Evolutionary conservation across 257 asterid genomes (phyloP).

Genomic region (Jasminum sambac): DNA sequence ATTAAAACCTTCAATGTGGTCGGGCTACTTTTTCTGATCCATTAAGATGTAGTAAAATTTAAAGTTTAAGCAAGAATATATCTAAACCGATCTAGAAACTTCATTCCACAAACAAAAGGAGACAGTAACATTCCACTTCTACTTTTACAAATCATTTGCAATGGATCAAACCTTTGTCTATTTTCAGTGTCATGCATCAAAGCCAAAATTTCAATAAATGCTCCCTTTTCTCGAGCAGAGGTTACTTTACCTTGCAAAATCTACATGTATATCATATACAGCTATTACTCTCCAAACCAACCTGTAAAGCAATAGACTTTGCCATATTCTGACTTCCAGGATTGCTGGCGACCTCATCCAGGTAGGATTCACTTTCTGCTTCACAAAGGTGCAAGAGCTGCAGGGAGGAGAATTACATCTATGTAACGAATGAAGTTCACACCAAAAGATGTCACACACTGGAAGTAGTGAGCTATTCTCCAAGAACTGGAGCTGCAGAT

Average conservation of each 20-base stretch:
- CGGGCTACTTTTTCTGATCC: not conserved
- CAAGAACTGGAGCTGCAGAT: conserved; percentile 8
- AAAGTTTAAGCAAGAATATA: not conserved
- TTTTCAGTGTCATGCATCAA: too few relatives aligned
- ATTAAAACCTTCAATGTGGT: not conserved
- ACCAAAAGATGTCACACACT: conserved; percentile 15
- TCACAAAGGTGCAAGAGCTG: conserved; percentile 96
- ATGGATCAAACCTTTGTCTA: not conserved
- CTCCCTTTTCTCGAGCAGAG: conserved; percentile 10
- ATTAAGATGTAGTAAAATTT: not conserved
- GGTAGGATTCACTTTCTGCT: conserved; percentile 85
- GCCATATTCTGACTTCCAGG: conserved; percentile 70
- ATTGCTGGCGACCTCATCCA: conserved; percentile 91
- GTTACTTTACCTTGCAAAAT: conserved; percentile 1
- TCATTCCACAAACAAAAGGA: not conserved
- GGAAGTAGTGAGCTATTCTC: conserved; percentile 14
- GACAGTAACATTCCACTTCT: not conserved
- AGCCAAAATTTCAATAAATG: conserved; percentile 14
- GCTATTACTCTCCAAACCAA: conserved; percentile 31
- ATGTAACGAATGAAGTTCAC: conserved; percentile 17
- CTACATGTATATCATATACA: conserved; percentile 14
- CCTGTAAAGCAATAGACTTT: conserved; percentile 80
- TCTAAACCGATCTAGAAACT: not conserved
- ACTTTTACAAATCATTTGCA: not conserved
- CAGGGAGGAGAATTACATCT: conserved; percentile 30